Evolutionary conservation across 2,329 filamentous ascomycete species (phyloP).

Genomic region (Paecilomyces sp.): DNA sequence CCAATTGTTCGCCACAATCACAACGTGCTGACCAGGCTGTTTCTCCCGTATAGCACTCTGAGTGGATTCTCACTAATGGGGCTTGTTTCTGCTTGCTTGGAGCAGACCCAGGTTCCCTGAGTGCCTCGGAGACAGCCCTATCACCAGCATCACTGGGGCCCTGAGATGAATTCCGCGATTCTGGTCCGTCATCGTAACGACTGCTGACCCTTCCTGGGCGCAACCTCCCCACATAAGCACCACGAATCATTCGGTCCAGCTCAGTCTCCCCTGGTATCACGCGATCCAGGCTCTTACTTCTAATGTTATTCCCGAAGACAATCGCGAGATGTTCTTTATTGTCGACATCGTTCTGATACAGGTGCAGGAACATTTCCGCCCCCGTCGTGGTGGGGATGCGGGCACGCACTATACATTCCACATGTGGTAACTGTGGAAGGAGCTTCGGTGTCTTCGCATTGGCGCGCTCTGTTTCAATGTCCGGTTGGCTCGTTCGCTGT

Average conservation of each 20-base stretch:
- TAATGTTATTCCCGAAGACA: constrained; percentile 83
- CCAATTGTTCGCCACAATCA: constrained; percentile 95
- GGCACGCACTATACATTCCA: constrained; percentile 90
- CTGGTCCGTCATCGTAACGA: constrained; percentile 45
- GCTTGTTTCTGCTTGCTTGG: constrained; percentile 26
- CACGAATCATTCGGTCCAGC: constrained; percentile 74
- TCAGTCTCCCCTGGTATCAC: constrained; percentile 41
- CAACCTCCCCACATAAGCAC: constrained; percentile 82
- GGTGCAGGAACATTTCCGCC: constrained; percentile 92
- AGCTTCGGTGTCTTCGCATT: constrained; percentile 59
- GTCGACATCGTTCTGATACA: constrained; percentile 89
- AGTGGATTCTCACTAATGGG: constrained; percentile 89
- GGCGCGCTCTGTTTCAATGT: constrained; percentile 20
- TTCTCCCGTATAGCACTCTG: constrained; percentile 97
- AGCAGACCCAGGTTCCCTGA: neutral
- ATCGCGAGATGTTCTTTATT: constrained; percentile 96
- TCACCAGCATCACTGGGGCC: neutral
- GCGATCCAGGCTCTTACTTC: constrained; percentile 54
- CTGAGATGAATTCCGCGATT: constrained; percentile 7
- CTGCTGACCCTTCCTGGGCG: constrained; percentile 78
- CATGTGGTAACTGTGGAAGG: constrained; percentile 67
- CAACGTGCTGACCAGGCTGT: constrained; percentile 97
- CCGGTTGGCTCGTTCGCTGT: constrained; percentile 21
- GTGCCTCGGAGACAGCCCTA: constrained; percentile 8
- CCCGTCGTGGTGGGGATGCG: constrained; percentile 88